phyloP scores from a whole-genome alignment of 164 flowering plant genomes.

The Buxus sempervirens region DNA sequence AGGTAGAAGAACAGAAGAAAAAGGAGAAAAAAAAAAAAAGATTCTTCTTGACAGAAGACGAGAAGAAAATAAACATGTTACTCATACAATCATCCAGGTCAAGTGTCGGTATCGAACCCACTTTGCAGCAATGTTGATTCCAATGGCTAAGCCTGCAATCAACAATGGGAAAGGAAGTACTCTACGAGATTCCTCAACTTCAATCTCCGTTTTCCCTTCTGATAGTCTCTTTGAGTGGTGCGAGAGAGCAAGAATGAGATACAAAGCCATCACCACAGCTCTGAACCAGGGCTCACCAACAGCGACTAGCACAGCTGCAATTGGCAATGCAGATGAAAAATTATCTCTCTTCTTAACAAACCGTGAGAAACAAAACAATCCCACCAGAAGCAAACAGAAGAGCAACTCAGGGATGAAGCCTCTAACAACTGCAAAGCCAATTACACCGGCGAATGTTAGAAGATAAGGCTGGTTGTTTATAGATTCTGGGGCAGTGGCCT shows the following conservation, averaged over 20 bases:
- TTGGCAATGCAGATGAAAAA: constrained; percentile 77
- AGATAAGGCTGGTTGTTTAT: constrained; percentile 53
- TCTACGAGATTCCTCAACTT: constrained; percentile 18
- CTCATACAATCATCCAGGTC: constrained; percentile 87
- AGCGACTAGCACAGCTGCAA: constrained; percentile 68
- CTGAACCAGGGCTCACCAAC: constrained; percentile 90
- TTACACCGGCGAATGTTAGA: constrained; percentile 60
- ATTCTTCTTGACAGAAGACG: not conserved
- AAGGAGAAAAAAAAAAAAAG: too few relatives aligned
- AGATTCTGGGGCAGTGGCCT: constrained; percentile 60
- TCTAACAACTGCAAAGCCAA: constrained; percentile 64
- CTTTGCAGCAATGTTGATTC: constrained; percentile 36
- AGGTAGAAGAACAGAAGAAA: too few relatives aligned
- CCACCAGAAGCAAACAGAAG: constrained; percentile 49
- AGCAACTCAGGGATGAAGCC: constrained; percentile 57
- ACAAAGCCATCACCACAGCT: constrained; percentile 40
- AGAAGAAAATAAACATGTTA: not conserved
- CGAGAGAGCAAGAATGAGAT: constrained; percentile 56
- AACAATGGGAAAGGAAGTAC: constrained; percentile 64
- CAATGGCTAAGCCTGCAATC: constrained; percentile 39
- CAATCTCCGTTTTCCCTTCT: constrained; percentile 30
- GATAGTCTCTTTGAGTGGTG: constrained; percentile 47
- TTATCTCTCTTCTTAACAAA: constrained; percentile 56
- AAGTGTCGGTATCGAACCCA: constrained; percentile 87
- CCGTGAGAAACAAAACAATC: constrained; percentile 11